Percentiles rank a stretch among this genome's conserved stretches.
Evolutionary conservation across 257 asterid genomes (phyloP).

Genomic region (Penstemon newberryi): DNA sequence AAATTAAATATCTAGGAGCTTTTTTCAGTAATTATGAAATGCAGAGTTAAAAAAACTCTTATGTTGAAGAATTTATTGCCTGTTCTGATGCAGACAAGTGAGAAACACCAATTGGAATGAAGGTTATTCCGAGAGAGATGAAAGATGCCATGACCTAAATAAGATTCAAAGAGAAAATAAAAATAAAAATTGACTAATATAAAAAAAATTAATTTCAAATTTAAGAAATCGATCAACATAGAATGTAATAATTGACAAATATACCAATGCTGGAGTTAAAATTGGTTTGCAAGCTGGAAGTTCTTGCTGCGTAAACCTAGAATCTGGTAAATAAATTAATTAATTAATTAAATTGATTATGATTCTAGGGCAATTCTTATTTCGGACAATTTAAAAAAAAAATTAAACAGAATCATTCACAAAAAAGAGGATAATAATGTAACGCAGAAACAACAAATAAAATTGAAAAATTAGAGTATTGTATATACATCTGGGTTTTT

Average conservation of each 20-base stretch:
- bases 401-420: neutral
- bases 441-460: neutral
- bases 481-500: conserved; percentile 40
- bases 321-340: conserved; percentile 49
- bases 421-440: neutral
- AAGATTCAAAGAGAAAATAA: conserved; percentile 12
- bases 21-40: too few species aligned
- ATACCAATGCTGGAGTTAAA: conserved; percentile 82
- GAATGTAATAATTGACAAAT: neutral
- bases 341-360: neutral
- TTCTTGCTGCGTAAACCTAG: conserved; percentile 93
- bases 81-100: conserved; percentile 69
- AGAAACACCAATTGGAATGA: conserved; percentile 81
- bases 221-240: too few species aligned
- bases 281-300: conserved; percentile 98
- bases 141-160: conserved; percentile 70
- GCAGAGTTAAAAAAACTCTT: too few species aligned
- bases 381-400: neutral
- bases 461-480: conserved; percentile 2
- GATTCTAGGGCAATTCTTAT: neutral
- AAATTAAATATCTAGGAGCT: neutral
- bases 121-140: conserved; percentile 58
- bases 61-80: conserved; percentile 32
- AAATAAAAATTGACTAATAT: conserved; percentile 9
- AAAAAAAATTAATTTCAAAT: neutral